Conservation (phyloP, 1,284 basidiomycete genomes). For the Puccinia triticina region DNA sequence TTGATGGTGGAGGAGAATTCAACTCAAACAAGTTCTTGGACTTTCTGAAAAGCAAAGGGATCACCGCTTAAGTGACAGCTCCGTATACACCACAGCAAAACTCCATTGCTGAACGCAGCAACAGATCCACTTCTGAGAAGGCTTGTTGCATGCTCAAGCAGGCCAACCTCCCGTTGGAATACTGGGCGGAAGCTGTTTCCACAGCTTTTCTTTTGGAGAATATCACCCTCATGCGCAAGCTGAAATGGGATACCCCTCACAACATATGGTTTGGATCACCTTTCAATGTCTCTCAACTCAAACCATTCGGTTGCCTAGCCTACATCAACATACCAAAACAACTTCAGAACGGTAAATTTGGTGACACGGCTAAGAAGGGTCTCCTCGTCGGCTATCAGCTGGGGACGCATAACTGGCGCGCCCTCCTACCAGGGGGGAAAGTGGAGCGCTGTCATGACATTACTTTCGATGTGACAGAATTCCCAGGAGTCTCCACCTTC, state of each 20-base stretch:
- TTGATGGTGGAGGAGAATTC: not conserved
- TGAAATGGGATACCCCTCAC: not conserved
- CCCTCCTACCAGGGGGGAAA: not conserved
- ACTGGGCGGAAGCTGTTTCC: not conserved
- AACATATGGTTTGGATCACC: not conserved
- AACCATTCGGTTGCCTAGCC: constrained; percentile 3
- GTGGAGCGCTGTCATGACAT: constrained; percentile 3
- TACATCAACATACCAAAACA: not conserved
- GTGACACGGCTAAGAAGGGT: not conserved
- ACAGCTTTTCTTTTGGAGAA: constrained; percentile 19
- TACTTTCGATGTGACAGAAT: not conserved
- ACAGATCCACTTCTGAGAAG: not conserved
- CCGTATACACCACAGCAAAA: constrained; percentile 4
- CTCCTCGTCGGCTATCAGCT: constrained; percentile 17
- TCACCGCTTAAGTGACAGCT: not conserved
- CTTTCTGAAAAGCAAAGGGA: not conserved
- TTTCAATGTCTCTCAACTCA: constrained; percentile 7
- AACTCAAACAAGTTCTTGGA: not conserved
- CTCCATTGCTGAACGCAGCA: not conserved
- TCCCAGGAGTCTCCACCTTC: constrained; percentile 9
- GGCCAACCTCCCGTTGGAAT: not conserved
- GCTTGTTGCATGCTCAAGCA: not conserved
- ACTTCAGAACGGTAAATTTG: not conserved
- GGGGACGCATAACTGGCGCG: constrained; percentile 17
- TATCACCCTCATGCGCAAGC: constrained; percentile 7